Percentiles rank a stretch among this genome's conserved stretches.
Evolutionary conservation across 768 basidiomycete genomes (phyloP).

Genomic region (Tylopilus sp.): DNA sequence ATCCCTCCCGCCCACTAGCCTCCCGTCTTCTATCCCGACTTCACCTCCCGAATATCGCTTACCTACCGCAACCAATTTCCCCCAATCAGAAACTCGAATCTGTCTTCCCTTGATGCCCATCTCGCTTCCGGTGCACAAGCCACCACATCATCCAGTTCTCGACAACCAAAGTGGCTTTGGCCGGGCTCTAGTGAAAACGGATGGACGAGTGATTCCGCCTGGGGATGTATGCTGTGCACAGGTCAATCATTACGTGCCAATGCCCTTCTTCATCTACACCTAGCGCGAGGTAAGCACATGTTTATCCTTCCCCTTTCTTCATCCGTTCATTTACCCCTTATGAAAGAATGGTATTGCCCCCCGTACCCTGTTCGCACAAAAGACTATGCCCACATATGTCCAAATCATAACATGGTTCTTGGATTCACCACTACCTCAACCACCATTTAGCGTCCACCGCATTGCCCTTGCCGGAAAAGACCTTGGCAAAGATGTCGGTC

Average conservation of each 20-base stretch:
- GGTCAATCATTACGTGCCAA: conserved; percentile 84
- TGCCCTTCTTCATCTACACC: conserved; percentile 68
- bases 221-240: conserved; percentile 91
- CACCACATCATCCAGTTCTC: conserved; percentile 40
- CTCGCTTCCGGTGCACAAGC: conserved; percentile 28
- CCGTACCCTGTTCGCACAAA: conserved; percentile 53
- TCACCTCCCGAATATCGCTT: conserved; percentile 84
- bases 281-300: conserved; percentile 58
- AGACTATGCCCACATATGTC: conserved; percentile 80
- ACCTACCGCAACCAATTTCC: conserved; percentile 88
- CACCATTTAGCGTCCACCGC: conserved; percentile 92
- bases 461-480: conserved; percentile 96
- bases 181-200: conserved; percentile 63
- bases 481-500: conserved; percentile 90
- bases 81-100: conserved; percentile 67
- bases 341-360: conserved; percentile 81
- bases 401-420: conserved; percentile 94
- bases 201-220: conserved; percentile 82
- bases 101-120: conserved; percentile 41
- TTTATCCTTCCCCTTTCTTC: neutral
- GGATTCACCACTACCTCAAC: conserved; percentile 77
- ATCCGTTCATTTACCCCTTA: conserved; percentile 7
- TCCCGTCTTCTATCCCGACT: conserved; percentile 82
- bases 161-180: conserved; percentile 60
- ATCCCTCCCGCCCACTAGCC: conserved; percentile 57